Evolutionary conservation across 176 grass and related monocot genomes (phyloP), one percentile per base, ranked within the genome.

Genomic region (Cocos nucifera): DNA sequence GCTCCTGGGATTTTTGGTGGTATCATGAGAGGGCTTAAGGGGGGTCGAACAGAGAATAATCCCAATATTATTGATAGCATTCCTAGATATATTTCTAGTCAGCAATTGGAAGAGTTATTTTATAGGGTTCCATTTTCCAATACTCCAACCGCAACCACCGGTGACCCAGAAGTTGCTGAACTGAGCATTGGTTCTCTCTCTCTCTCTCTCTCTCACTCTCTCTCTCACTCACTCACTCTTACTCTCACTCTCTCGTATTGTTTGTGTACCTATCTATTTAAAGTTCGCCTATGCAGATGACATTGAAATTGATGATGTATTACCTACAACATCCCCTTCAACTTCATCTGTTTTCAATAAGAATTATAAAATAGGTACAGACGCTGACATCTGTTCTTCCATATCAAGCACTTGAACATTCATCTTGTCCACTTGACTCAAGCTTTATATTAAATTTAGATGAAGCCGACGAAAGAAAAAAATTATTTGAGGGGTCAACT

Each of bases 281-380:
- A 52, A 62, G 3, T 54, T 73, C 59, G 66, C 53, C 39, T 73
- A 44, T 60, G 81, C 79, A 95, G 85, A 96, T 78, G 85, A 96
- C 79, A 88, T 96, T 21, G 75, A 76, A 61, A 88, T 80, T 62
- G 89, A 89, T 67, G 81, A 82, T 68, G 58, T 62, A 15, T 28
- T 61, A 65, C 58, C 84, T 51, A 58, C 65, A 17, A 51, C 63
- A 51, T 4, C 70, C 53, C 62, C 83, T 79, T 15, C 83, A 4
- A 50, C 75, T 1, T 70, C 79, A 61, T 54, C 54, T 22, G 20
- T 17, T 53, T 24, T 69, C 30, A 82, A 70, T 21, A 70, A 63
- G 57, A 79, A 61, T 1, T 83, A 71, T 25, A 85, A 68, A 77
- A 51, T 51, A 70, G 73, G 82, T 88, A 78, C 0, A 58, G 27